These are phyloP conservation scores for Gossypium gossypioides DNA, from an alignment of 441 rosid genomes.

Conservation along the genomic window DNA sequence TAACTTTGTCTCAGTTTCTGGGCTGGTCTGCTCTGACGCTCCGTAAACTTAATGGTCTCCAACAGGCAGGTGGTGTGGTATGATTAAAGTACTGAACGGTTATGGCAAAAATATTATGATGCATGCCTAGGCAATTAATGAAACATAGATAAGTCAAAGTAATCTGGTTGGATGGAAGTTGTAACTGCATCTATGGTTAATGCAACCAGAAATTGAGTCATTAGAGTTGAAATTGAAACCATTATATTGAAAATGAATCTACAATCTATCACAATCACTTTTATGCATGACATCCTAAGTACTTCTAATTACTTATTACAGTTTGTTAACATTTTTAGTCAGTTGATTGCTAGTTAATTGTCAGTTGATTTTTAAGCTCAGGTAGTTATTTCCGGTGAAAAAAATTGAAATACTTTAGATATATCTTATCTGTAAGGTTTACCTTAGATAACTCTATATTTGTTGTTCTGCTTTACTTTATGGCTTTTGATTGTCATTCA, in stretches of 20 bases:
- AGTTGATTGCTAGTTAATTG: too few species aligned
- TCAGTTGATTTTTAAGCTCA: too few species aligned
- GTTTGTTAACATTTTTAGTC: too few species aligned
- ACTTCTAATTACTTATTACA: too few species aligned
- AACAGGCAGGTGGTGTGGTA: background rate
- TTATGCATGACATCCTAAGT: background rate
- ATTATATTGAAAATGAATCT: slow-evolving; percentile 1
- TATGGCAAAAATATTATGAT: background rate
- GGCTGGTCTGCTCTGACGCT: background rate
- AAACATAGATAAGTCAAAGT: background rate
- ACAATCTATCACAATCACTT: background rate
- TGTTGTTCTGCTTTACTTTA: background rate
- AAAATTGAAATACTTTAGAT: background rate
- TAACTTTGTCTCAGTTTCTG: background rate
- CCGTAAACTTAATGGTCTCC: background rate
- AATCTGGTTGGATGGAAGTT: background rate
- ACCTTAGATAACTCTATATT: background rate
- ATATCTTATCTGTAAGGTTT: background rate
- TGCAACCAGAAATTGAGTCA: background rate
- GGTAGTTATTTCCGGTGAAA: background rate
- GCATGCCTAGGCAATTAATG: background rate
- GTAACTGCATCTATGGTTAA: background rate
- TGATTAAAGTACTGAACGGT: background rate
- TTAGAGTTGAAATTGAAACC: background rate
- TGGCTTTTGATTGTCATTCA: slow-evolving; percentile 16